These are phyloP conservation scores for Pseudogymnoascus sp. DNA, from an alignment of 2,329 filamentous ascomycete species.

Conservation along the genomic window DNA sequence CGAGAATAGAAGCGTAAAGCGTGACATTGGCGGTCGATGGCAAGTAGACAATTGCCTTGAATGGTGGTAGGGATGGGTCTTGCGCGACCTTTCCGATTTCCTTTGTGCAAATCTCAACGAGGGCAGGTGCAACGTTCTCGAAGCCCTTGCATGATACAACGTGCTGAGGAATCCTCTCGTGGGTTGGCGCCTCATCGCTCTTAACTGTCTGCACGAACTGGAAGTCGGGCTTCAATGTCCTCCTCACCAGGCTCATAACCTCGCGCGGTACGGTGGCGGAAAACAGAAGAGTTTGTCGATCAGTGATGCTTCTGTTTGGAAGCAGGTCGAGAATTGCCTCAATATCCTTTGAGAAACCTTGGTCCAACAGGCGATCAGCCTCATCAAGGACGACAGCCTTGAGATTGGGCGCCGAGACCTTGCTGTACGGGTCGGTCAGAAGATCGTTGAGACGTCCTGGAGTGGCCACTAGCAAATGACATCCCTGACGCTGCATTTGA, in stretches of 20 bases:
- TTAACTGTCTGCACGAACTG: conserved; percentile 82
- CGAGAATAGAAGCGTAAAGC: conserved; percentile 50
- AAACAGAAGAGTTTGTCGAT: conserved; percentile 87
- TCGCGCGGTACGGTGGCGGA: conserved; percentile 84
- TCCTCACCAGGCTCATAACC: conserved; percentile 67
- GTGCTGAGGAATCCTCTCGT: conserved; percentile 75
- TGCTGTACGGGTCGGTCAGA: conserved; percentile 48
- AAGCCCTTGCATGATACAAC: conserved; percentile 57
- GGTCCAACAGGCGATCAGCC: conserved; percentile 96
- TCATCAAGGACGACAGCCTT: conserved; percentile 92
- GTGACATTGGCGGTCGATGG: conserved; percentile 67
- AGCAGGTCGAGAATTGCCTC: conserved; percentile 52
- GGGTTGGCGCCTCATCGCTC: conserved; percentile 75
- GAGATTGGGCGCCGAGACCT: conserved; percentile 46
- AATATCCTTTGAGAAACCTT: conserved; percentile 67
- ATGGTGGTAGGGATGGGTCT: conserved; percentile 32
- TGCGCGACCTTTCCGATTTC: conserved; percentile 27
- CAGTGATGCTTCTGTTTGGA: conserved; percentile 52
- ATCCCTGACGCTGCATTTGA: conserved; percentile 53
- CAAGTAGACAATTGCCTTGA: conserved; percentile 94
- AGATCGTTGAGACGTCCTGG: conserved; percentile 80
- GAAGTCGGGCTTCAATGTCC: conserved; percentile 73
- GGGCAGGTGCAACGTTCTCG: conserved; percentile 67
- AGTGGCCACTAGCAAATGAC: conserved; percentile 83
- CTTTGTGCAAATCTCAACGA: conserved; percentile 45